Base-by-base conservation (phyloP, 1,284 basidiomycete species). In the Meira miltonrushii region DNA sequence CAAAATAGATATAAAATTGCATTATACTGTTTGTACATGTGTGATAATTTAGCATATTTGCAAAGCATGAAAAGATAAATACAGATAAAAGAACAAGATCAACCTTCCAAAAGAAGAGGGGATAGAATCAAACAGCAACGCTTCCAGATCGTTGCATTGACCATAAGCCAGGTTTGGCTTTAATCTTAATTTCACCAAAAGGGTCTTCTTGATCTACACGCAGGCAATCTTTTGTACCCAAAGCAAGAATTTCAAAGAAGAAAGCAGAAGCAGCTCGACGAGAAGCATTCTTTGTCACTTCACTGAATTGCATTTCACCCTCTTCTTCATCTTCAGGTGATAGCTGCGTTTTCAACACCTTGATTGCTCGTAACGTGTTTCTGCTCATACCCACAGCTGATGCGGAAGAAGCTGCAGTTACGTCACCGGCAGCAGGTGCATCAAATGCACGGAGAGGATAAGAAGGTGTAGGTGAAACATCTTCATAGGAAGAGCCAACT, bases 241-340 rank as follows among this genome's bases (percentile, higher is more conserved):
- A 85, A 2, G 96, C 90, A 33, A 98, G 86, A 55, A 97, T 81
- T 80, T 98, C 94, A 75, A 97, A 98, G 83, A 98, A 98, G 83
- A 98, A 97, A 1, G 90, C 87, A 0, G 92, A 86, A 0, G 93
- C 92, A 2, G 92, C 94, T 48, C 91, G 86, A 55, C 90, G 87
- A 8, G 89, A 88, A 8, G 91, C 90, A 84, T 87, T 89, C 69
- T 86, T 82, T 1, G 88, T 83, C 80, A 88, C 84, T 70, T 84
- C 81, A 55, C 84, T 83, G 80, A 92, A 93, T 67, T 91, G 79
- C 5, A 81, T 80, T 78, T 85, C 86, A 11, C 58, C 53, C 17
- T 54, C 39, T 11, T 39, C 59, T 50, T 66, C 67, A 39, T 37
- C 33, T 59, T 47, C 46, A 23, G 12, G 17, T 25, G n/a, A 17